Percentiles rank a stretch among this genome's conserved stretches.
Evolutionary conservation across 2,329 filamentous ascomycete species (phyloP).

Genomic region (Seiridium cupressi): DNA sequence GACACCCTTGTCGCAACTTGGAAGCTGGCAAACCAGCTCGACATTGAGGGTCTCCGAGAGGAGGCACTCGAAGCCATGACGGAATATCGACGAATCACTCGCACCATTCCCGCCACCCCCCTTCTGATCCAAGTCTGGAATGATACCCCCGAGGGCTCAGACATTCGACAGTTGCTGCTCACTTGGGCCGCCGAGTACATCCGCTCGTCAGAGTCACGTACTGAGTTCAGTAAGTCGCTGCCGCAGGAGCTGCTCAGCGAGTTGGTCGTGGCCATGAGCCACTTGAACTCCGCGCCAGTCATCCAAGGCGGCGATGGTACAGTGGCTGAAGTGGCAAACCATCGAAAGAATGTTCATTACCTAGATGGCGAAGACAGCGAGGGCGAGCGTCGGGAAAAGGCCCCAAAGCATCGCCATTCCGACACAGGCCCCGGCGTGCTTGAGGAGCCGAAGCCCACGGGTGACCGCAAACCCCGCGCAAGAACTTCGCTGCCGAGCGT

Average conservation of each 20-base stretch:
- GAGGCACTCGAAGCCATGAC: slow-evolving; percentile 56
- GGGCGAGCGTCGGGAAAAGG: slow-evolving; percentile 27
- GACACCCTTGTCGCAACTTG: slow-evolving; percentile 54
- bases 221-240: slow-evolving; percentile 59
- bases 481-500: slow-evolving; percentile 27
- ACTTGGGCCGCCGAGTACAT: slow-evolving; percentile 65
- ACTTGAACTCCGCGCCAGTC: slow-evolving; percentile 40
- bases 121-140: slow-evolving; percentile 62
- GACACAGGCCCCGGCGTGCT: slow-evolving; percentile 22
- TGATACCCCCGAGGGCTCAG: slow-evolving; percentile 59
- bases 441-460: slow-evolving; percentile 7
- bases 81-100: slow-evolving; percentile 51
- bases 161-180: slow-evolving; percentile 56
- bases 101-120: slow-evolving; percentile 55
- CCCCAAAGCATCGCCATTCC: slow-evolving; percentile 38
- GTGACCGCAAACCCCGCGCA: slow-evolving; percentile 22
- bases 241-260: slow-evolving; percentile 63
- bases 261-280: slow-evolving; percentile 61
- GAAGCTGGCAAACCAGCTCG: slow-evolving; percentile 53
- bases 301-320: slow-evolving; percentile 25
- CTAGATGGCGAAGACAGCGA: slow-evolving; percentile 42
- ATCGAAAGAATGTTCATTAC: slow-evolving; percentile 48
- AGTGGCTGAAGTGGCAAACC: slow-evolving; percentile 16
- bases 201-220: slow-evolving; percentile 51
- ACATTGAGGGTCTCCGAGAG: slow-evolving; percentile 54